These are phyloP conservation scores for Eimeria brunetti DNA, from an alignment of 169 alveolate genomes.

Conservation along the genomic window DNA sequence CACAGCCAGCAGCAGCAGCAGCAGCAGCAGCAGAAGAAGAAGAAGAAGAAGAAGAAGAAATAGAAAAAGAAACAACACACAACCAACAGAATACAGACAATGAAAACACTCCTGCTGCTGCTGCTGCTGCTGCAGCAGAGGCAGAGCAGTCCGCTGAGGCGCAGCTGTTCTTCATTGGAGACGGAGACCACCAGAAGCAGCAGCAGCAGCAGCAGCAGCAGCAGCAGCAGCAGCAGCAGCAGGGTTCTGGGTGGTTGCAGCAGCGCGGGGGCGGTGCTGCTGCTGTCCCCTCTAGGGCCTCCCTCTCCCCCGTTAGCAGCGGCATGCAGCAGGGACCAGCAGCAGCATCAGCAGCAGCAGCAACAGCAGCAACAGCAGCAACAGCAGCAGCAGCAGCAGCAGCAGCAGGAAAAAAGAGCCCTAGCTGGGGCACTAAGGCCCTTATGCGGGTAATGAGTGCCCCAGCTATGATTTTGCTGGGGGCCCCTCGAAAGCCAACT, in stretches of 20 bases:
- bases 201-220: no score
- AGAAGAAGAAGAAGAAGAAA: background rate
- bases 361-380: background rate
- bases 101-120: background rate
- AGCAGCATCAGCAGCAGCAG: background rate
- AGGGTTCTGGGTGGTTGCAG: background rate
- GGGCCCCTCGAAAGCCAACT: slow-evolving; percentile 70
- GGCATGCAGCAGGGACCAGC: no score
- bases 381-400: background rate
- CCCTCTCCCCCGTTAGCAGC: background rate
- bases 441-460: slow-evolving; percentile 48
- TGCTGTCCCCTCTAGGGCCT: background rate
- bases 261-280: background rate
- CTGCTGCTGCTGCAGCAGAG: background rate
- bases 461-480: slow-evolving; percentile 67
- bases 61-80: background rate
- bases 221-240: background rate
- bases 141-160: background rate
- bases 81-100: no score
- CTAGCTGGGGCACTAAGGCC: slow-evolving; percentile 24
- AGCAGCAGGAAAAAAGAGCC: background rate
- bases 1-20: background rate
- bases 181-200: no score
- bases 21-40: background rate
- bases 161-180: slow-evolving; percentile 61